phyloP scores from a whole-genome alignment of 2,329 filamentous ascomycete species.

The Nemania serpens region DNA sequence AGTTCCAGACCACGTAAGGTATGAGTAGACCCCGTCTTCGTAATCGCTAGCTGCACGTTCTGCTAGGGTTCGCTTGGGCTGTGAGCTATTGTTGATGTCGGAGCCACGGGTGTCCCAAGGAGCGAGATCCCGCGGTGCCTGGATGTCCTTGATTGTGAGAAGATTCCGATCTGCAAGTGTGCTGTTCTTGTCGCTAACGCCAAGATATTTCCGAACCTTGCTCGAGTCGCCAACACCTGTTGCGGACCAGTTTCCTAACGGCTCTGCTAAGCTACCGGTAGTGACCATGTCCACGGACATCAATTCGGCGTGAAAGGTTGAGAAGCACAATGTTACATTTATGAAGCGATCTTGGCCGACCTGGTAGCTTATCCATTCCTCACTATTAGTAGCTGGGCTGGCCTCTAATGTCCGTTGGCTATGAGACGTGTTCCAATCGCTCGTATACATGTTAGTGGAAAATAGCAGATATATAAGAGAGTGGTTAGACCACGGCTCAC shows the following conservation, averaged over 20 bases:
- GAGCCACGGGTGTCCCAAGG: not conserved
- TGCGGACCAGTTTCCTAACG: not conserved
- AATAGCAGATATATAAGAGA: not conserved
- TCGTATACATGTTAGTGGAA: not conserved
- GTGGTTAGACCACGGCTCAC: not conserved
- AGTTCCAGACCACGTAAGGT: not conserved
- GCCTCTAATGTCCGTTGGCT: not conserved
- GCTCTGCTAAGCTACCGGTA: not conserved
- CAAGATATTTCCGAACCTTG: not conserved
- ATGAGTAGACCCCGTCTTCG: not conserved
- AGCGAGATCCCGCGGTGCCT: not conserved
- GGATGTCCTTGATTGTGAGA: not conserved
- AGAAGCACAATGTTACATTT: slow-evolving; percentile 1
- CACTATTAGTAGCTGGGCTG: not conserved
- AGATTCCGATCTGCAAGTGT: not conserved
- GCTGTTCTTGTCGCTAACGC: not conserved
- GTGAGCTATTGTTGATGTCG: not conserved
- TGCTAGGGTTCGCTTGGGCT: not conserved
- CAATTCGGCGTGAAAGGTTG: not conserved
- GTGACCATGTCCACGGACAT: not conserved
- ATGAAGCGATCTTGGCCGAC: not conserved
- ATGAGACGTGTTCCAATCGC: not conserved
- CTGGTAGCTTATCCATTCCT: not conserved
- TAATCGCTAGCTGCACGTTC: not conserved
- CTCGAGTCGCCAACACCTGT: not conserved